Conservation (phyloP, 2,329 filamentous ascomycete species). For the Macrophomina phaseolina region DNA sequence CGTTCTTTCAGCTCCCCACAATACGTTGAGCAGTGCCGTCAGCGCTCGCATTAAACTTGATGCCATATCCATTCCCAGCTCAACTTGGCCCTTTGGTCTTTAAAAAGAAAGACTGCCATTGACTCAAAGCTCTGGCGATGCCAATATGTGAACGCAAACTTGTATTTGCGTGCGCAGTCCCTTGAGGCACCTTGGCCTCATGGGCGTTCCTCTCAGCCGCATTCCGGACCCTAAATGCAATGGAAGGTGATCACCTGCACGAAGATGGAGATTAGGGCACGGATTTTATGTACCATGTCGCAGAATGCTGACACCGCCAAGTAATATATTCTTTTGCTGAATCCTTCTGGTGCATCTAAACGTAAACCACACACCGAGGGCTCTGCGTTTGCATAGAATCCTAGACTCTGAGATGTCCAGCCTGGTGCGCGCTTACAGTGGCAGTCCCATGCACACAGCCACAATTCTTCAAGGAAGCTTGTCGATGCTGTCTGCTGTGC, state of each 20-base stretch:
- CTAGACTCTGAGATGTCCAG: not conserved
- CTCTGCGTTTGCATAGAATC: too few relatives aligned
- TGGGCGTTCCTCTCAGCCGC: not conserved
- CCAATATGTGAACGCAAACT: too few relatives aligned
- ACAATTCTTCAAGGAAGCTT: constrained; percentile 37
- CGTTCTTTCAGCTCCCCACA: too few relatives aligned
- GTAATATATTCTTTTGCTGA: not conserved
- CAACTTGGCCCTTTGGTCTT: too few relatives aligned
- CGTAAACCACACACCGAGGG: too few relatives aligned
- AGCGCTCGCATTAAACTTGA: too few relatives aligned
- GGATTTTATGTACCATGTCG: not conserved
- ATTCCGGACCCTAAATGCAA: not conserved
- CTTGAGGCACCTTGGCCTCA: too few relatives aligned
- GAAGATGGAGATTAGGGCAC: not conserved
- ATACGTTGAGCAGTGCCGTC: too few relatives aligned
- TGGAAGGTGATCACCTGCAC: not conserved
- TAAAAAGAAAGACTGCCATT: too few relatives aligned
- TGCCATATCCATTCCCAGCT: too few relatives aligned
- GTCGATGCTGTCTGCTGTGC: constrained; percentile 41
- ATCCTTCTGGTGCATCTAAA: not conserved
- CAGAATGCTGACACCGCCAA: not conserved
- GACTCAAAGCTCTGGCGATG: too few relatives aligned
- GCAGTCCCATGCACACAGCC: not conserved
- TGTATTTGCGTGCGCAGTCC: too few relatives aligned
- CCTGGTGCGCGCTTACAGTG: not conserved